Evolutionary conservation across 768 basidiomycete genomes (phyloP).

Genomic region (Collybia mongolica): DNA sequence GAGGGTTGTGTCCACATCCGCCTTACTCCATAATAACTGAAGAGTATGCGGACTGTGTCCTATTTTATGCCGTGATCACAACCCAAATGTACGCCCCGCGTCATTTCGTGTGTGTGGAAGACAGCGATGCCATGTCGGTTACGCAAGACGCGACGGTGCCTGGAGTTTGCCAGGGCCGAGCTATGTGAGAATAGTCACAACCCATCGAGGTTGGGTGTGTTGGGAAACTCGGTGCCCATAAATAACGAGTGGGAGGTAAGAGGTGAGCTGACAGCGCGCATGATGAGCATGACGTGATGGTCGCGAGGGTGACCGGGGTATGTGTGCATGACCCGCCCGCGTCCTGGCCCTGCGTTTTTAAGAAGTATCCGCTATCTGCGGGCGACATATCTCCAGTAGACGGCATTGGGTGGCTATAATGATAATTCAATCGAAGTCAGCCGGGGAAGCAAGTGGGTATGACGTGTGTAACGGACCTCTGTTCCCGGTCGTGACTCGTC

Average conservation of each 20-base stretch:
- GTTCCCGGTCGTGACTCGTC: constrained; percentile 62
- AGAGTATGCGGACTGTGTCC: too few relatives aligned
- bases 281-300: constrained; percentile 9
- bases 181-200: not conserved
- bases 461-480: constrained; percentile 23
- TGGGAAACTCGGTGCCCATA: constrained; percentile 6
- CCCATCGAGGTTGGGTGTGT: not conserved
- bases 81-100: not conserved
- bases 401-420: constrained; percentile 37
- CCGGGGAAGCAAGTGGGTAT: constrained; percentile 6
- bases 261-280: constrained; percentile 5
- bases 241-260: constrained; percentile 5
- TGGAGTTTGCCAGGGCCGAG: too few relatives aligned
- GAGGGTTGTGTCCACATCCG: too few relatives aligned
- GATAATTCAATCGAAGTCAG: constrained; percentile 6
- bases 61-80: not conserved
- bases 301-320: constrained; percentile 13
- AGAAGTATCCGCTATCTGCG: constrained; percentile 31
- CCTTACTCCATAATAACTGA: too few relatives aligned
- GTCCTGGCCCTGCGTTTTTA: not conserved
- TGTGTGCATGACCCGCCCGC: not conserved
- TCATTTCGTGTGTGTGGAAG: not conserved
- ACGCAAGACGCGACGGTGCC: too few relatives aligned
- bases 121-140: not conserved
- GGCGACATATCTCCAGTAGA: constrained; percentile 48